Evolutionary conservation across 306 rosid species (phyloP).

Genomic region (Castanea crenata): DNA sequence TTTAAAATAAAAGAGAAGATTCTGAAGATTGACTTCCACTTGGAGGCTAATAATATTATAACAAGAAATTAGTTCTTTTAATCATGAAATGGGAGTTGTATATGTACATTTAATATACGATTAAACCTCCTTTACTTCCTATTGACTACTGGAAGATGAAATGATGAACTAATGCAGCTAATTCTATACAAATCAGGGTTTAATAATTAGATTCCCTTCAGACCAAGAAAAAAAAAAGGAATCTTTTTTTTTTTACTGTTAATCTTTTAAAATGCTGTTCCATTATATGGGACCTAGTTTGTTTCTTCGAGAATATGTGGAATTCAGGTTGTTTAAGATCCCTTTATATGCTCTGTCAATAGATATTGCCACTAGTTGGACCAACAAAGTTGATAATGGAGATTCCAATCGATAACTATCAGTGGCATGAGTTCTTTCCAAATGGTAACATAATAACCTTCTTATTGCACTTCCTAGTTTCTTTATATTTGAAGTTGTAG

Average conservation of each 20-base stretch:
- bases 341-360: conserved; percentile 30
- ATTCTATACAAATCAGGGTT: not conserved
- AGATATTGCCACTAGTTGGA: conserved; percentile 81
- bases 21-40: not conserved
- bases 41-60: not conserved
- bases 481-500: conserved; percentile 12
- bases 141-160: not conserved
- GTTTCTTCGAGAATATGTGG: too few relatives aligned
- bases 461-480: conserved; percentile 18
- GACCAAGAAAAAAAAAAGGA: not conserved
- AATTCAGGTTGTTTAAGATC: not conserved
- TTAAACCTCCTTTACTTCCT: not conserved
- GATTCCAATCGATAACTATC: conserved; percentile 64
- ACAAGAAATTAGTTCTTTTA: not conserved
- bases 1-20: not conserved
- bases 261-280: too few relatives aligned
- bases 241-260: too few relatives aligned
- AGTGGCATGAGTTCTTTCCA: conserved; percentile 98
- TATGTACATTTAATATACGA: not conserved
- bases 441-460: conserved; percentile 51
- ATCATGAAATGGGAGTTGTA: not conserved
- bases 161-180: not conserved
- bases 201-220: not conserved
- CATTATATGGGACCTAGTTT: too few relatives aligned
- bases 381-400: conserved; percentile 83